These are phyloP conservation scores for Cercospora citrullina DNA, from an alignment of 2,329 filamentous ascomycete species.

Conservation along the genomic window DNA sequence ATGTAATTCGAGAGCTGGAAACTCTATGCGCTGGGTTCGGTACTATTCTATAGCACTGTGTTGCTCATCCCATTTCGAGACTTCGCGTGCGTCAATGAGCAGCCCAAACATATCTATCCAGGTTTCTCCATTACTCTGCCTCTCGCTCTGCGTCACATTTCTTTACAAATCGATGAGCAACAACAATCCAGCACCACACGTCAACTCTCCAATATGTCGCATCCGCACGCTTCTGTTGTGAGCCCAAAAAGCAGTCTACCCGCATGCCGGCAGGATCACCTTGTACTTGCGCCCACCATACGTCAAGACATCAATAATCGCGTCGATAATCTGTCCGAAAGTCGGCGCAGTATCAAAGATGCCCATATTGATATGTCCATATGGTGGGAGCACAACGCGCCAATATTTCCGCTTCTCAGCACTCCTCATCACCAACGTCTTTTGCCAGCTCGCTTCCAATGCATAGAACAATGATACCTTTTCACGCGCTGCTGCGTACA, in stretches of 20 bases:
- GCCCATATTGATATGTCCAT: neutral
- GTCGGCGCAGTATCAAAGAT: neutral
- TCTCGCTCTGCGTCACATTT: too few relatives aligned
- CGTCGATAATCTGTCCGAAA: neutral
- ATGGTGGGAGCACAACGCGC: conserved; percentile 1
- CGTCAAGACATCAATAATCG: neutral
- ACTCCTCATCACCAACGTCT: conserved; percentile 11
- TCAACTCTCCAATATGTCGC: too few relatives aligned
- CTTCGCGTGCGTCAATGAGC: too few relatives aligned
- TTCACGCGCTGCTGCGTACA: neutral
- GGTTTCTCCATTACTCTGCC: too few relatives aligned
- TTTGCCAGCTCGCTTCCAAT: conserved; percentile 4
- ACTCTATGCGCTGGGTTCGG: too few relatives aligned
- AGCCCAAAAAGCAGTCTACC: neutral
- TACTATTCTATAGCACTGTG: too few relatives aligned
- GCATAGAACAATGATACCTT: neutral
- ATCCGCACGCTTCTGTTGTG: too few relatives aligned
- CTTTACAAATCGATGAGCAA: neutral
- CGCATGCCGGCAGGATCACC: neutral
- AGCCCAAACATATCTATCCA: too few relatives aligned
- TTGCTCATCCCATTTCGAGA: too few relatives aligned
- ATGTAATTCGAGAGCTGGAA: too few relatives aligned
- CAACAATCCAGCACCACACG: neutral
- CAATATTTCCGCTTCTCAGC: neutral
- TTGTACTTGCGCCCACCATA: neutral